Evolutionary conservation across 2,329 filamentous ascomycete genomes (phyloP), one percentile per base, ranked within the genome.

Genomic region (Trichoderma oligosporum): DNA sequence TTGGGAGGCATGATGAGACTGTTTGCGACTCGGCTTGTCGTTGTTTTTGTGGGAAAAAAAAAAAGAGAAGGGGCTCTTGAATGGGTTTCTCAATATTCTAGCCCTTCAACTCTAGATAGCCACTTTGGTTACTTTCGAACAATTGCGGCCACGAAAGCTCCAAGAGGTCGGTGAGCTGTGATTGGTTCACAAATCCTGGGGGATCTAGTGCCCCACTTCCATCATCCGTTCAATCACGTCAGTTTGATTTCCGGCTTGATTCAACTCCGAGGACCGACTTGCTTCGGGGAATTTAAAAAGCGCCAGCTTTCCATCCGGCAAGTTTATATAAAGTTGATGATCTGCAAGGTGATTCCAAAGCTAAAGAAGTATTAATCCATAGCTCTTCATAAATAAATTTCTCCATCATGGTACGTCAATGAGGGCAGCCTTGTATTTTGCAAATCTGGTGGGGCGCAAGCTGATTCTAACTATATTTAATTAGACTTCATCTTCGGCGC

Each of bases 1-100:
- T 82, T 83, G 42, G 79, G 76, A 47, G 80, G 76, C 81, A 82
- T 80, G 65, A 49, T 65, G 46, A 24, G 45, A 39, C 33, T 18
- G 24, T 33, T 24, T 24, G 18, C 12, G 49, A 22, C 14, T 39
- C 27, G 27, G 25, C 44, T 59, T 55, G 55, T 56, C 58, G 56
- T 24, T 36, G 14, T 39, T 9, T 14, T 29, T 20, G 16, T 6
- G 24, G n/a, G n/a, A n/a, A 36, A 20, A 9, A 14, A 22, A 18
- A 12, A 45, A 36, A 16, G 31, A 55, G 36, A 36, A 16, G 31
- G 45, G 33, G 33, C 22, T 44, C 20, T 12, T 47, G 56, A 29
- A 27, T 8, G n/a, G 11, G 42, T 46, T 16, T 22, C 42, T 46
- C 9, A 24, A 45, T 20, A 11, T 36, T 36, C 33, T 16, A 36